phyloP scores from a whole-genome alignment of 2,329 filamentous ascomycete species.

The Dactylellina parvicollis region DNA sequence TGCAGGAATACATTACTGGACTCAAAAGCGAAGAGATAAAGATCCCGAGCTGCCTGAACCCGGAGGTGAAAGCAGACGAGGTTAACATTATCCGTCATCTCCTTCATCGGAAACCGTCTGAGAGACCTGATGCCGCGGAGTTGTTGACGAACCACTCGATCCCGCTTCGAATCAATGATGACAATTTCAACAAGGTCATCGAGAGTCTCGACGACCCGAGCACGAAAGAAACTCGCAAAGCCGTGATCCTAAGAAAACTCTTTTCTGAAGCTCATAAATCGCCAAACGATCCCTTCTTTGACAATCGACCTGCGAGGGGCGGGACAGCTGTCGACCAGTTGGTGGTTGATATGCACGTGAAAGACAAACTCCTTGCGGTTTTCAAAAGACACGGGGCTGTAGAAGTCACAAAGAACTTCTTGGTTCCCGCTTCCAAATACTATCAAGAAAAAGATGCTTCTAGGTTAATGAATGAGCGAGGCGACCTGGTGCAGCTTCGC shows the following conservation, averaged over 20 bases:
- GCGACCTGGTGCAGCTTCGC: constrained; percentile 90
- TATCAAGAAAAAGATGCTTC: constrained; percentile 77
- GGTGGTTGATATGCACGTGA: constrained; percentile 66
- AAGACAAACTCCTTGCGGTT: constrained; percentile 76
- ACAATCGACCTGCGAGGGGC: constrained; percentile 18
- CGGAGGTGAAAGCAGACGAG: constrained; percentile 39
- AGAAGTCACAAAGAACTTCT: constrained; percentile 75
- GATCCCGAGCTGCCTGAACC: constrained; percentile 45
- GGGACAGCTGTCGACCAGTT: constrained; percentile 34
- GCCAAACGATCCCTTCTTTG: constrained; percentile 46
- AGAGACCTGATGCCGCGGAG: constrained; percentile 44
- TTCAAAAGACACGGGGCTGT: constrained; percentile 91
- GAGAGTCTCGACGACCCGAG: constrained; percentile 47
- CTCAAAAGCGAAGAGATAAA: constrained; percentile 39
- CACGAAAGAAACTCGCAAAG: constrained; percentile 34
- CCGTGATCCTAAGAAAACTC: constrained; percentile 31
- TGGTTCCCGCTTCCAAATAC: constrained; percentile 84
- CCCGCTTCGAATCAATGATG: constrained; percentile 44
- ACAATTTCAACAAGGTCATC: constrained; percentile 47
- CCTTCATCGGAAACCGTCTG: constrained; percentile 38
- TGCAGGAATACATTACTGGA: constrained; percentile 63
- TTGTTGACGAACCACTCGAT: constrained; percentile 44
- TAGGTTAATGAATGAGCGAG: constrained; percentile 81
- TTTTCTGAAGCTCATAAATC: constrained; percentile 36
- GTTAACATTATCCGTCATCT: constrained; percentile 41